Conservation (phyloP, 1,284 basidiomycete genomes). For the Apiotrichum brassicae region DNA sequence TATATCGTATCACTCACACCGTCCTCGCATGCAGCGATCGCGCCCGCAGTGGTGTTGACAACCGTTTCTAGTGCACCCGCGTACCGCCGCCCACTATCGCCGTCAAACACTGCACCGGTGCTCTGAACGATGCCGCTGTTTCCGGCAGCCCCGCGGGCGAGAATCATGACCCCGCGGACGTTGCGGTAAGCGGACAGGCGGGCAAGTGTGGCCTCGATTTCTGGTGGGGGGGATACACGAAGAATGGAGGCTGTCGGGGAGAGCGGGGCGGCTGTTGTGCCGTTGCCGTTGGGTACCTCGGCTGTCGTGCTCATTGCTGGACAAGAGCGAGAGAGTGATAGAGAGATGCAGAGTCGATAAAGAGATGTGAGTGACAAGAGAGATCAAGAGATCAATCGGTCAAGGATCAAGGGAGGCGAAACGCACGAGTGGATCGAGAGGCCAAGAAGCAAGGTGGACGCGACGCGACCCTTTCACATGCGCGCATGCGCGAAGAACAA, state of each 20-base stretch:
- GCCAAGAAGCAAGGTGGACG: too few species aligned
- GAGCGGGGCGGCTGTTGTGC: background rate
- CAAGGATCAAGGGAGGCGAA: too few species aligned
- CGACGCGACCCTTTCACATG: too few species aligned
- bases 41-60: slow-evolving; percentile 66
- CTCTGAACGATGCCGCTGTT: slow-evolving; percentile 65
- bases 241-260: background rate
- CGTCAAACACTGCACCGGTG: slow-evolving; percentile 79
- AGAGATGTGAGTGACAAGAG: too few species aligned
- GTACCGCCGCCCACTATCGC: slow-evolving; percentile 72
- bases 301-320: background rate
- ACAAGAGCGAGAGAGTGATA: background rate
- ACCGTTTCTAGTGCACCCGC: slow-evolving; percentile 70
- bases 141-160: slow-evolving; percentile 52
- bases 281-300: slow-evolving; percentile 3
- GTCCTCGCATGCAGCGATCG: slow-evolving; percentile 53
- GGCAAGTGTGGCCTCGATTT: slow-evolving; percentile 68
- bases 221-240: slow-evolving; percentile 55
- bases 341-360: too few species aligned
- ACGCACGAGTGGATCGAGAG: too few species aligned
- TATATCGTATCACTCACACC: slow-evolving; percentile 23
- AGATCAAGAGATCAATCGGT: too few species aligned
- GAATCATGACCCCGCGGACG: slow-evolving; percentile 78
- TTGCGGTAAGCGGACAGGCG: slow-evolving; percentile 72
- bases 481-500: too few species aligned